phyloP scores from a whole-genome alignment of 495 filamentous ascomycete genomes.

The Trichodelitschia bisporula region DNA sequence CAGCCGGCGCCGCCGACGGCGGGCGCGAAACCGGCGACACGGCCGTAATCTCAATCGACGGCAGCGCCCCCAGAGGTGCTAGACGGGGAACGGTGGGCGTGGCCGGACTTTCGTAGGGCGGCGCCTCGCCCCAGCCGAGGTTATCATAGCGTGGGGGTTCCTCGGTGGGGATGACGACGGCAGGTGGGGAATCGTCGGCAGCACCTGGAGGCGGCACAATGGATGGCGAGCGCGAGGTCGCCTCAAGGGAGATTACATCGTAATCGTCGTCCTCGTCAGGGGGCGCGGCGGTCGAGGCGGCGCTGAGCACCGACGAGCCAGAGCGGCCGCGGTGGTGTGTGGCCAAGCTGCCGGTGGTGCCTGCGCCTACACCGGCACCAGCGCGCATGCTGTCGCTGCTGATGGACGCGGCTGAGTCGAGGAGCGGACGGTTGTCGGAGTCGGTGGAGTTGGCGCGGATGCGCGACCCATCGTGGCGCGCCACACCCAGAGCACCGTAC shows the following conservation, averaged over 20 bases:
- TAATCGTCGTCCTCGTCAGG: conserved; percentile 1
- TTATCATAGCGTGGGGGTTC: neutral
- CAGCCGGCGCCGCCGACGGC: too few relatives aligned
- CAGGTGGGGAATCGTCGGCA: neutral
- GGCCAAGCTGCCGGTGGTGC: neutral
- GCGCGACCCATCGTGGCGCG: conserved; percentile 69
- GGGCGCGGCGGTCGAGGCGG: neutral
- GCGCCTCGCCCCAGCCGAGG: neutral
- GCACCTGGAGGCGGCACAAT: neutral
- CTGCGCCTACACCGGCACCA: neutral
- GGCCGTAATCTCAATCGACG: too few relatives aligned
- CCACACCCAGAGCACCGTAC: conserved; percentile 69
- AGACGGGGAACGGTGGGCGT: too few relatives aligned
- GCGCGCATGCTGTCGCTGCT: neutral
- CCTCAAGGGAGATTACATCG: neutral
- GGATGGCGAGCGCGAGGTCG: neutral
- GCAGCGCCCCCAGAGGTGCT: too few relatives aligned
- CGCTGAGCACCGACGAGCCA: neutral
- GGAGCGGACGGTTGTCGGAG: conserved; percentile 1
- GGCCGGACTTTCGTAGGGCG: conserved; percentile 1
- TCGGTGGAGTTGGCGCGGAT: conserved; percentile 24
- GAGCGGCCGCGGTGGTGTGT: neutral
- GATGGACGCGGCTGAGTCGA: neutral
- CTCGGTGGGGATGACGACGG: neutral
- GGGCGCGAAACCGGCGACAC: too few relatives aligned